phyloP scores from a whole-genome alignment of 225 moss, liverwort and hornwort genomes.

The Anthoceros angustus region DNA sequence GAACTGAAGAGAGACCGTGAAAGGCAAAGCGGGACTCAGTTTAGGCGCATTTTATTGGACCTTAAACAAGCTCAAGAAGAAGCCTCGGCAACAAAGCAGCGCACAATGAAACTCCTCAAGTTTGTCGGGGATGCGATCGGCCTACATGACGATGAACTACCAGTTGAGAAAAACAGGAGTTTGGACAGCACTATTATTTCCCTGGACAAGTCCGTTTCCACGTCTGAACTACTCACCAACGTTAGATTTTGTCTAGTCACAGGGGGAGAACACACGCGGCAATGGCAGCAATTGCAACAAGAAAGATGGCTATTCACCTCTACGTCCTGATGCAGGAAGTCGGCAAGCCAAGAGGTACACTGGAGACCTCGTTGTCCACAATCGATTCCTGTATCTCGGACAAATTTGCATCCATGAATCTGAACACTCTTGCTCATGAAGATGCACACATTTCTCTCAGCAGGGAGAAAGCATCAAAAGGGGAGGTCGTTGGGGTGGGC shows the following conservation, averaged over 20 bases:
- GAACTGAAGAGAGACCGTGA: neutral
- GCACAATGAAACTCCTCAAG: neutral
- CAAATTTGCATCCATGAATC: neutral
- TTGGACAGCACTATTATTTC: neutral
- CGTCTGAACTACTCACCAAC: neutral
- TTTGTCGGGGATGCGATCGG: neutral
- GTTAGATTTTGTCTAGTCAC: neutral
- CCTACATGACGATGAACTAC: neutral
- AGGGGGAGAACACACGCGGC: neutral
- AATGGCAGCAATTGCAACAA: neutral
- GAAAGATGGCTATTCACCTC: neutral
- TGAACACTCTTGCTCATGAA: no score
- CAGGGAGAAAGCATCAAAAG: neutral
- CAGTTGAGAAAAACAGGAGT: neutral
- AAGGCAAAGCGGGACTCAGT: neutral
- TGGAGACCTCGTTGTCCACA: neutral
- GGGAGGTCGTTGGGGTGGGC: neutral
- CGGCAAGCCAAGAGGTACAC: neutral
- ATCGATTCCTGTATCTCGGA: neutral
- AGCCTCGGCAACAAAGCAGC: conserved; percentile 1
- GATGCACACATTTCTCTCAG: no score
- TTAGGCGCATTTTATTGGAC: neutral
- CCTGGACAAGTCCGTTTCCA: neutral
- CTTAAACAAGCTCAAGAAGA: neutral
- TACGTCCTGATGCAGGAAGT: neutral